phyloP scores from a whole-genome alignment of 495 filamentous ascomycete species.

The Aspergillus bertholletiae region DNA sequence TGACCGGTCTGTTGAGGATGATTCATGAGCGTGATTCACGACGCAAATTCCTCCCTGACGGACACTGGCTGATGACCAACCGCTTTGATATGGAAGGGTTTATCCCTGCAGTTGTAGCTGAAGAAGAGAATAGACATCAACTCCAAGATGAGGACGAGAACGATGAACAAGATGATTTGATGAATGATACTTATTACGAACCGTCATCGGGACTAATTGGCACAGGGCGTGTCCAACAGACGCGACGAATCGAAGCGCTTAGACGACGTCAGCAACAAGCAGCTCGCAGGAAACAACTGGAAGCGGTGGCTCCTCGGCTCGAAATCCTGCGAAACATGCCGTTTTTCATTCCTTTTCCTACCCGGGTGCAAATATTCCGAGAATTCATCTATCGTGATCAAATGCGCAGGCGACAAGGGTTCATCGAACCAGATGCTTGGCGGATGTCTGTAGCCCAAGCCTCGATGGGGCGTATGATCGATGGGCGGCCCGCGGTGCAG shows the following conservation, averaged over 20 bases:
- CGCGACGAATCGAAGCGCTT: constrained; percentile 48
- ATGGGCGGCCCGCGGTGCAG: constrained; percentile 23
- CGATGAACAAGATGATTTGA: constrained; percentile 38
- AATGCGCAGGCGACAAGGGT: constrained; percentile 66
- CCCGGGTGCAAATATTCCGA: constrained; percentile 89
- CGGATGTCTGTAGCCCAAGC: constrained; percentile 55
- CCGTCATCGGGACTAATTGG: constrained; percentile 42
- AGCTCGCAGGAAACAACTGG: constrained; percentile 63
- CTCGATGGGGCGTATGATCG: constrained; percentile 35
- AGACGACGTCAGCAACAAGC: constrained; percentile 60
- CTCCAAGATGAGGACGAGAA: constrained; percentile 57
- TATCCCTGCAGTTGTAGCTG: constrained; percentile 77
- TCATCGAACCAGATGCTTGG: constrained; percentile 77
- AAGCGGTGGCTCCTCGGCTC: constrained; percentile 74
- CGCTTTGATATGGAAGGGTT: constrained; percentile 91
- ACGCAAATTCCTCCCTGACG: constrained; percentile 71
- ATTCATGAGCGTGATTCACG: constrained; percentile 94
- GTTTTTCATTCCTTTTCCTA: constrained; percentile 91
- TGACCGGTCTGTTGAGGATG: constrained; percentile 79
- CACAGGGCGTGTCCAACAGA: constrained; percentile 49
- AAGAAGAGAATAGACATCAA: constrained; percentile 77
- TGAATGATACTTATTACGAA: constrained; percentile 27
- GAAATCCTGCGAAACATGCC: constrained; percentile 96
- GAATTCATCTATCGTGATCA: constrained; percentile 87
- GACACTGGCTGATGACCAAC: constrained; percentile 93